Evolutionary conservation across 2,329 filamentous ascomycete species (phyloP).

Genomic region (Emmonsiellopsis sp.): DNA sequence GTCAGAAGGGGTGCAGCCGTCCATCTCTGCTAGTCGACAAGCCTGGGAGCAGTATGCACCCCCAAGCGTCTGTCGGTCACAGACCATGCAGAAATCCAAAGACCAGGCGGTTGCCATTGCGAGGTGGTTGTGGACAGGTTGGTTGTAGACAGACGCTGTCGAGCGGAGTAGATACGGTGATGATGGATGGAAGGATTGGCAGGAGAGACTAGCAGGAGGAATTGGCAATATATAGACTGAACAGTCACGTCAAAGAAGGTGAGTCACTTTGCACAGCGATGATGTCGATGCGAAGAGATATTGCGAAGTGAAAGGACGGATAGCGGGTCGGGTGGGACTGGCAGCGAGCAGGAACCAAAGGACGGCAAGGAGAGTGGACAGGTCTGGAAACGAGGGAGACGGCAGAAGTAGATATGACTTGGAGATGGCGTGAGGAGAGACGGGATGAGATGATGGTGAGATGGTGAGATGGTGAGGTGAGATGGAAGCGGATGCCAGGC

Average conservation of each 20-base stretch:
- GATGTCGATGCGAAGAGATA: not conserved
- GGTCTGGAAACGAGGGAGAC: not conserved
- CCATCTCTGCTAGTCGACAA: slow-evolving; percentile 79
- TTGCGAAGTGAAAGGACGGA: not conserved
- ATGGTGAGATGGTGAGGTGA: not conserved
- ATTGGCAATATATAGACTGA: not conserved
- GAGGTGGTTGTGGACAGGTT: too few species aligned
- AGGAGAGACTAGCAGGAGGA: not conserved
- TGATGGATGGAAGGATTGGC: not conserved
- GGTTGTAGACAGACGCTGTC: not conserved
- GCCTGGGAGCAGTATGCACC: slow-evolving; percentile 87
- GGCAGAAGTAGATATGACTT: not conserved
- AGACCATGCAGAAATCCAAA: slow-evolving; percentile 87
- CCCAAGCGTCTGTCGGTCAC: slow-evolving; percentile 77
- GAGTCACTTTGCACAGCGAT: not conserved
- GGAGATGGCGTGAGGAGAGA: not conserved
- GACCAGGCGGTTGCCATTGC: slow-evolving; percentile 53
- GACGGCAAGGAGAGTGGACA: not conserved
- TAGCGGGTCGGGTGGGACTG: not conserved
- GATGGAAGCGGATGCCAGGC: too few species aligned
- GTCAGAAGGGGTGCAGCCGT: slow-evolving; percentile 51
- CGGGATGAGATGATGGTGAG: not conserved
- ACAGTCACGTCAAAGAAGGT: not conserved
- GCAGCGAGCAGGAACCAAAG: not conserved
- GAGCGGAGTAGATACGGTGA: not conserved